These are phyloP conservation scores for Eucalyptus erythrocorys DNA, from an alignment of 345 rosid species.

Conservation along the genomic window DNA sequence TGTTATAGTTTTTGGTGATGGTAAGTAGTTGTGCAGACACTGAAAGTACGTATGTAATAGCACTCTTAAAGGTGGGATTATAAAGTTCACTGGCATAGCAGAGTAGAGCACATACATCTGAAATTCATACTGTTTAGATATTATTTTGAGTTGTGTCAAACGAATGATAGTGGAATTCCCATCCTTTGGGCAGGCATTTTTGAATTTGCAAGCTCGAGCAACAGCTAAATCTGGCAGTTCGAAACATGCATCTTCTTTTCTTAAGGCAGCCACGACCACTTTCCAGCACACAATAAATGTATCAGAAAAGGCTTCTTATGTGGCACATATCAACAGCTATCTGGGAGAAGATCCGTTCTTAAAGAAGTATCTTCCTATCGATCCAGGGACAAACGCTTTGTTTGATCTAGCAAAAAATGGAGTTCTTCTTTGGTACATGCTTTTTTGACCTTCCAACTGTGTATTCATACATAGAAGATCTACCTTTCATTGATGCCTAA, in stretches of 20 bases:
- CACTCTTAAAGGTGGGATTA: neutral
- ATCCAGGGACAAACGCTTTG: slow-evolving; percentile 65
- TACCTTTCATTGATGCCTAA: neutral
- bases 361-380: slow-evolving; percentile 69
- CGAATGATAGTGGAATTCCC: neutral
- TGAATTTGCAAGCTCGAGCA: slow-evolving; percentile 63
- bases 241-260: slow-evolving; percentile 67
- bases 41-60: neutral
- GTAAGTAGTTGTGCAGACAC: neutral
- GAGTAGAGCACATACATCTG: neutral
- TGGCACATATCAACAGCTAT: slow-evolving; percentile 70
- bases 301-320: slow-evolving; percentile 92
- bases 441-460: neutral
- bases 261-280: slow-evolving; percentile 80
- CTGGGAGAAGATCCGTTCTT: slow-evolving; percentile 82
- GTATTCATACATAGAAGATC: neutral
- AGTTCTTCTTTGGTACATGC: slow-evolving; percentile 81
- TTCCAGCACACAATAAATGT: slow-evolving; percentile 79
- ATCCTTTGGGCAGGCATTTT: slow-evolving; percentile 38
- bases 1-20: neutral
- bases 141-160: neutral
- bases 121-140: neutral
- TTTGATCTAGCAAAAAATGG: slow-evolving; percentile 89
- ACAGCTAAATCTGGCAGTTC: slow-evolving; percentile 47
- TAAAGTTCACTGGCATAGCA: neutral